Evolutionary conservation across 768 basidiomycete species (phyloP).

Genomic region (Pisolithus marmoratus): DNA sequence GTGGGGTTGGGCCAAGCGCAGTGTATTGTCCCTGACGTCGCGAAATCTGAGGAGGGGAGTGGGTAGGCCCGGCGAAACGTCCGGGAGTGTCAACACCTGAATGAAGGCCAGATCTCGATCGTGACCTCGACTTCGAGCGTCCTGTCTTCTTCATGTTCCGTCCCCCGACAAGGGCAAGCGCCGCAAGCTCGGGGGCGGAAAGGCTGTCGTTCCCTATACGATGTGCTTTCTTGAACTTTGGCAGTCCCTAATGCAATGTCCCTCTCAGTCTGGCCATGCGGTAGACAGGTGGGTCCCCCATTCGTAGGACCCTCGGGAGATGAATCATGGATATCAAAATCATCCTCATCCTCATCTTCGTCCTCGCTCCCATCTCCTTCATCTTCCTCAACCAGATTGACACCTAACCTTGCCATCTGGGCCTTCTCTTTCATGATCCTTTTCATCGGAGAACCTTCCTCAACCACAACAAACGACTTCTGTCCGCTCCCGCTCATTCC

Average conservation of each 20-base stretch:
- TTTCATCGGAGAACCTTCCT: constrained; percentile 64
- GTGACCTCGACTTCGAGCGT: constrained; percentile 27
- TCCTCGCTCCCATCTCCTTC: constrained; percentile 49
- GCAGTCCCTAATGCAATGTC: constrained; percentile 16
- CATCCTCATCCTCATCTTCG: constrained; percentile 73
- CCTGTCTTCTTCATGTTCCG: constrained; percentile 24
- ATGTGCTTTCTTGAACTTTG: constrained; percentile 25
- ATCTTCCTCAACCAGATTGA: constrained; percentile 35
- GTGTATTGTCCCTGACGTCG: constrained; percentile 9
- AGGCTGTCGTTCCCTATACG: constrained; percentile 23
- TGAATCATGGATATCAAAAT: constrained; percentile 92
- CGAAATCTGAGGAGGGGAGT: constrained; percentile 37
- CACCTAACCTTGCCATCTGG: constrained; percentile 1
- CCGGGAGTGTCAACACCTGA: constrained; percentile 64
- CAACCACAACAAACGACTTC: constrained; percentile 97
- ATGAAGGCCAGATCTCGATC: constrained; percentile 31
- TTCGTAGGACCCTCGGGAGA: constrained; percentile 45
- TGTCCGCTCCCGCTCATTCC: constrained; percentile 99
- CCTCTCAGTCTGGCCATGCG: constrained; percentile 10
- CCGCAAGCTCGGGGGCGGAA: constrained; percentile 24
- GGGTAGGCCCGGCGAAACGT: constrained; percentile 48
- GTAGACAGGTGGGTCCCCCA: background rate
- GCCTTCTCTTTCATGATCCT: constrained; percentile 18
- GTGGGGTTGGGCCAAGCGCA: constrained; percentile 31
- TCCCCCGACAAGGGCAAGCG: constrained; percentile 28